Conservation (phyloP, 139 green algal genomes). For the Zygnema circumcarinatum region DNA sequence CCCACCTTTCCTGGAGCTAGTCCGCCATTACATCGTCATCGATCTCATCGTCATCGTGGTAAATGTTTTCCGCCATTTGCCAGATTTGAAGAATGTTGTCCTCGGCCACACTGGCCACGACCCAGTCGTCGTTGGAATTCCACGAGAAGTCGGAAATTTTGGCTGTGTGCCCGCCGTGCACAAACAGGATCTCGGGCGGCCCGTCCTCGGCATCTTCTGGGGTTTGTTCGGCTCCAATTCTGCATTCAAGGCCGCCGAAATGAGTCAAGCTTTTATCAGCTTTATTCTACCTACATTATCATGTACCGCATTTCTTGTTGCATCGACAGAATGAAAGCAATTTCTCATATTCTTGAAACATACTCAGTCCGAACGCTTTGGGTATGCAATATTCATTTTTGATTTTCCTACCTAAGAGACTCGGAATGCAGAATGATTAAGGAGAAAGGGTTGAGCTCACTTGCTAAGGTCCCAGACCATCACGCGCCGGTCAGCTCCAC, state of each 20-base stretch:
- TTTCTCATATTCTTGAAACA: too few relatives aligned
- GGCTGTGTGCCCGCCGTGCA: constrained; percentile 70
- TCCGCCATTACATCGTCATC: not conserved
- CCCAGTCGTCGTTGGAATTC: constrained; percentile 91
- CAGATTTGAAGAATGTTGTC: constrained; percentile 99
- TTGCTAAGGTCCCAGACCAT: constrained; percentile 97
- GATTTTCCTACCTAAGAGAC: too few relatives aligned
- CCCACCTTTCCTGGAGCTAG: too few relatives aligned
- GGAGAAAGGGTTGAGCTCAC: not conserved
- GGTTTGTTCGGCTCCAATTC: constrained; percentile 93
- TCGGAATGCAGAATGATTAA: not conserved
- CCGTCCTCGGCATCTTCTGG: constrained; percentile 96
- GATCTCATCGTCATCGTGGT: constrained; percentile 69
- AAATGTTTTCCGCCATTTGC: constrained; percentile 95
- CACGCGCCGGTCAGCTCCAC: constrained; percentile 91
- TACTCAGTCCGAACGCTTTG: too few relatives aligned
- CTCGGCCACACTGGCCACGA: constrained; percentile 93
- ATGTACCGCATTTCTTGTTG: too few relatives aligned
- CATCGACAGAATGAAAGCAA: too few relatives aligned
- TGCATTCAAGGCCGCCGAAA: constrained; percentile 25
- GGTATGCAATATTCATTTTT: too few relatives aligned
- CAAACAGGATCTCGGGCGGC: constrained; percentile 80
- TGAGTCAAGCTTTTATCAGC: too few relatives aligned
- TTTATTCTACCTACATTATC: too few relatives aligned
- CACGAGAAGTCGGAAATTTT: constrained; percentile 92